Evolutionary conservation across 257 asterid genomes (phyloP).

Genomic region (Linaria vulgaris): DNA sequence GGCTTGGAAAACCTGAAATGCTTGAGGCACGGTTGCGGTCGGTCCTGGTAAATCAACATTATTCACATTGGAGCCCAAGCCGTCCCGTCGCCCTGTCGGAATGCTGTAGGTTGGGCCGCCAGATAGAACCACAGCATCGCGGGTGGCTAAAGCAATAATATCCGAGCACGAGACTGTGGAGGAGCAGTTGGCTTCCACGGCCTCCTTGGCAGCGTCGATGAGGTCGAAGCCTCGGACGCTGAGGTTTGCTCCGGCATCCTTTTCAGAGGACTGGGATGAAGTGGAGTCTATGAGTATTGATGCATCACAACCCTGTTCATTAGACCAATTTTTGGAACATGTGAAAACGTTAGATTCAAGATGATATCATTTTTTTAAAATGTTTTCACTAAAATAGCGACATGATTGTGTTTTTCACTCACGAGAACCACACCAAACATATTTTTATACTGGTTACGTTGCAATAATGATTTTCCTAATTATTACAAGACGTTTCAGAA

Average conservation of each 20-base stretch:
- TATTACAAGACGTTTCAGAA: too few species aligned
- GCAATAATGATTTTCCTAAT: too few species aligned
- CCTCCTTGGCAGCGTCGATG: conserved; percentile 58
- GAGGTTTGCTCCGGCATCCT: conserved; percentile 43
- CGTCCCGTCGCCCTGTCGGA: conserved; percentile 69
- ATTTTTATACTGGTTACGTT: too few species aligned
- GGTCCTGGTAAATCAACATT: conserved; percentile 71
- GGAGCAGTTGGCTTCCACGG: conserved; percentile 49
- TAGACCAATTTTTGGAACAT: too few species aligned
- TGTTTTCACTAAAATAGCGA: too few species aligned
- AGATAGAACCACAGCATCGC: conserved; percentile 65
- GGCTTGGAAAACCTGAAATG: conserved; percentile 38
- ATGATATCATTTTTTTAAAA: too few species aligned
- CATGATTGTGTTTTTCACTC: too few species aligned
- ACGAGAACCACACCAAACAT: too few species aligned
- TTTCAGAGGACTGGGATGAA: conserved; percentile 36
- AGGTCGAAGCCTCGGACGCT: conserved; percentile 62
- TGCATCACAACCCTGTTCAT: conserved; percentile 52
- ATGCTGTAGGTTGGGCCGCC: conserved; percentile 56
- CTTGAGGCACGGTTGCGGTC: conserved; percentile 27
- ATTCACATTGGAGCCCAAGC: conserved; percentile 40
- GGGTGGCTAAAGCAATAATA: conserved; percentile 69
- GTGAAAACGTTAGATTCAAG: too few species aligned
- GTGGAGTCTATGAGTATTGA: conserved; percentile 51
- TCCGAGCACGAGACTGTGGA: conserved; percentile 75